Base-by-base conservation (phyloP, 2,329 filamentous ascomycete species). In the Thelonectria blattea region DNA sequence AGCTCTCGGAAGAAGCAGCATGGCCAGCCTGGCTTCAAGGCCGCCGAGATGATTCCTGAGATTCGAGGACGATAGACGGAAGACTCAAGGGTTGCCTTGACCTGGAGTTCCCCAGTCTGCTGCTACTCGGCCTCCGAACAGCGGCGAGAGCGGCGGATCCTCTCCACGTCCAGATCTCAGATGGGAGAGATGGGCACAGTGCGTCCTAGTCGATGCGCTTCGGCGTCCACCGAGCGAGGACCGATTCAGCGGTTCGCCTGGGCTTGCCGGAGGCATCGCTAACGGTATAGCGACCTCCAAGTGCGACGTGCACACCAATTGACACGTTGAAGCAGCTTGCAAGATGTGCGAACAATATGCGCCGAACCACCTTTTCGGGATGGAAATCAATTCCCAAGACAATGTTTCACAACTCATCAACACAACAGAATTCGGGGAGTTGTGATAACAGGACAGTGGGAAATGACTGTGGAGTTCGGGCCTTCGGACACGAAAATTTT, bases 401-500 rank as follows among this genome's bases (percentile, higher is more conserved):
- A n/a, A 27, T 46, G 18, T 46, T 14, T 30, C 24, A 3, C 27
- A 37, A 6, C 47, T 9, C 24, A 27, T 48, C 8, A 14, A 17
- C n/a, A 27, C 27, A 18, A 27, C 32, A 27, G 24, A 14, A 4
- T 43, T n/a, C 14, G 20, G 14, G 39, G 24, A 41, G 32, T 46
- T 43, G n/a, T 42, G 22, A 52, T 58, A 34, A 22, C 39, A 52
- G 60, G 37, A 61, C 56, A 47, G 52, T 61, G 43, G 56, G 59
- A 62, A 61, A 65, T 60, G 62, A 69, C 27, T 62, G 65, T 68
- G 63, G 63, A 46, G 58, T 58, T 37, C 64, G 49, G 51, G 45
- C 53, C 39, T 60, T 68, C 56, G 61, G 61, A 37, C 51, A 58
- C 54, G 55, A 65, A 69, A 68, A 56, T 3, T 61, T 71, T 70